These are phyloP conservation scores for Ophioceras dolichostomum DNA, from an alignment of 2,329 filamentous ascomycete species.

Conservation along the genomic window DNA sequence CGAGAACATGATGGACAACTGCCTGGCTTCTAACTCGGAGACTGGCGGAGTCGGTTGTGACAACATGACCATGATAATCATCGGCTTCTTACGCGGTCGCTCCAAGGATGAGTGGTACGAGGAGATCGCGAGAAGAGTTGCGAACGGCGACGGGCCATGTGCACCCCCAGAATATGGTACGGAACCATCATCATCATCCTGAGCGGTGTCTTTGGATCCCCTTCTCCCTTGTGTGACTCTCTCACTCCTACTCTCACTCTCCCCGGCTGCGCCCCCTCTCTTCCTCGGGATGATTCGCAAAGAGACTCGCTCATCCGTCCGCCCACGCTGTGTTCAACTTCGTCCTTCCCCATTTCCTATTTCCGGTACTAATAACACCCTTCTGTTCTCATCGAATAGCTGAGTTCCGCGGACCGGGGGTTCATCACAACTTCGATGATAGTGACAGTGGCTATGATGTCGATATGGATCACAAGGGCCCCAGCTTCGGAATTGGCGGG, in stretches of 20 bases:
- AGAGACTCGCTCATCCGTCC: too few species aligned
- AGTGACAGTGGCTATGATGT: conserved; percentile 67
- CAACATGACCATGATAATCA: conserved; percentile 97
- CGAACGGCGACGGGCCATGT: conserved; percentile 93
- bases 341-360: too few species aligned
- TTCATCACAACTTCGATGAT: conserved; percentile 74
- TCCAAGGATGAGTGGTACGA: conserved; percentile 98
- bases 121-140: conserved; percentile 83
- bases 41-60: conserved; percentile 96
- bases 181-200: conserved; percentile 39
- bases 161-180: conserved; percentile 99
- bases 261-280: too few species aligned
- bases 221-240: conserved; percentile 4
- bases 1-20: conserved; percentile 99
- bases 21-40: conserved; percentile 92
- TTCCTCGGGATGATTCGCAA: too few species aligned
- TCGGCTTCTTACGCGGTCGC: conserved; percentile 83
- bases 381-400: conserved; percentile 37
- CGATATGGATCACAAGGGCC: conserved; percentile 53
- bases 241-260: background rate
- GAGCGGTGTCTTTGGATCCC: conserved; percentile 6
- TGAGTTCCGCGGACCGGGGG: conserved; percentile 73
- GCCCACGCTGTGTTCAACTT: too few species aligned
- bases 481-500: conserved; percentile 53
- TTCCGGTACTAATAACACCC: conserved; percentile 8